Evolutionary conservation across 2,329 filamentous ascomycete species (phyloP), one percentile per base, ranked within the genome.

Genomic region (Penicillium vulpinum): DNA sequence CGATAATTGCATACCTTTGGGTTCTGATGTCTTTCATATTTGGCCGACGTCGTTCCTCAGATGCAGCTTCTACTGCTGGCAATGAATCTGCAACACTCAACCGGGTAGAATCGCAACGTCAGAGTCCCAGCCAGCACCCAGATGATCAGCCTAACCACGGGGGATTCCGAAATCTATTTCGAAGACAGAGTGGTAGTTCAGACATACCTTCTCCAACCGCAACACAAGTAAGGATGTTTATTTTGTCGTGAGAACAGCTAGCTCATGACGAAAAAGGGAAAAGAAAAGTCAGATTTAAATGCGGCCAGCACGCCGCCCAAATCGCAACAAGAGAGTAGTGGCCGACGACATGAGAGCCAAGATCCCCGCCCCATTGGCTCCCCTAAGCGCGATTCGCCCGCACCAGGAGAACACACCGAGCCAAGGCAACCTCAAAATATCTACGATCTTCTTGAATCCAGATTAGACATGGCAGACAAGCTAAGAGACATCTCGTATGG

Each of bases 401-500:
- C 45, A n/a, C 58, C 59, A n/a, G 51, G 28, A 10, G 53, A 57
- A 16, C 57, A 60, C 9, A 47, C 47, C 8, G 68, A 69, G 43
- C 67, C 67, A n/a, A 62, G 66, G 38, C 68, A 68, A 44, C 66
- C 67, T n/a, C 47, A 53, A 4, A 70, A 69, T 40, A 64, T 70
- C 21, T 66, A 67, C 28, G 68, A 70, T 38, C 54, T 58, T 24
- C 46, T 70, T 8, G 67, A 70, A 22, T 57, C 58, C 10, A 58
- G 66, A n/a, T 54, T 70, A 5, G 60, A 63, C 2, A 44, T 43
- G n/a, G 52, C 53, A 3, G 24, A 31, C 36, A 44, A 48, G 21
- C 36, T 51, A 4, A 39, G 39, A 28, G 26, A 52, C n/a, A 54
- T 51, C 11, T 16, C 18, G 2, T 15, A 39, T 18, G 48, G 24